Evolutionary conservation across 2,329 filamentous ascomycete species (phyloP).

Genomic region (Bipolaris victoriae): DNA sequence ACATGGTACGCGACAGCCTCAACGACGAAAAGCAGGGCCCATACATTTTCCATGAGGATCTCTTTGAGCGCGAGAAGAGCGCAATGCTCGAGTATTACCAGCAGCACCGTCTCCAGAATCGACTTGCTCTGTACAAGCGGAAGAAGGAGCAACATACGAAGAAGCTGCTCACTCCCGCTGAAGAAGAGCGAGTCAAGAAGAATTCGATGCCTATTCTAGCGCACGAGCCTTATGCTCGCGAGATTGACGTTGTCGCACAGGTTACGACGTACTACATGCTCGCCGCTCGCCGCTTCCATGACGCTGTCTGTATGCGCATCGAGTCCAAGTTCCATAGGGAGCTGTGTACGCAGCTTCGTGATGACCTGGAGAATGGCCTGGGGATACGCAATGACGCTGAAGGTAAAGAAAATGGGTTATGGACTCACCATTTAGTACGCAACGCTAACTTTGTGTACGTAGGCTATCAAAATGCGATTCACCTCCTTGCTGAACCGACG

Average conservation of each 20-base stretch:
- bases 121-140: slow-evolving; percentile 39
- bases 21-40: slow-evolving; percentile 45
- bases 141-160: slow-evolving; percentile 20
- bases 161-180: slow-evolving; percentile 21
- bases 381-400: slow-evolving; percentile 27
- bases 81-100: slow-evolving; percentile 28
- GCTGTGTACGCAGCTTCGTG: slow-evolving; percentile 27
- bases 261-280: slow-evolving; percentile 73
- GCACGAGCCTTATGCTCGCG: slow-evolving; percentile 63
- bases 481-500: slow-evolving; percentile 22
- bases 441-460: too few relatives aligned
- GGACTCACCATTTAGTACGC: too few relatives aligned
- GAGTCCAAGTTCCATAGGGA: slow-evolving; percentile 45
- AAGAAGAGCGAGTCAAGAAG: slow-evolving; percentile 37
- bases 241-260: slow-evolving; percentile 67
- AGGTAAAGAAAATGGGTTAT: background rate
- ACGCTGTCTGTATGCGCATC: slow-evolving; percentile 54
- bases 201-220: slow-evolving; percentile 50
- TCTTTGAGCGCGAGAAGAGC: slow-evolving; percentile 26
- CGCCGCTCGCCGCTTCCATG: slow-evolving; percentile 68
- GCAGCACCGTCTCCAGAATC: slow-evolving; percentile 30
- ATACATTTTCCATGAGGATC: slow-evolving; percentile 39
- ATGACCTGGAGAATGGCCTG: slow-evolving; percentile 34
- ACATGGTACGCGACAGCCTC: slow-evolving; percentile 35
- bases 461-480: slow-evolving; percentile 19